These are phyloP conservation scores for Euptelea pleiosperma DNA, from an alignment of 164 flowering plant species.

Conservation along the genomic window DNA sequence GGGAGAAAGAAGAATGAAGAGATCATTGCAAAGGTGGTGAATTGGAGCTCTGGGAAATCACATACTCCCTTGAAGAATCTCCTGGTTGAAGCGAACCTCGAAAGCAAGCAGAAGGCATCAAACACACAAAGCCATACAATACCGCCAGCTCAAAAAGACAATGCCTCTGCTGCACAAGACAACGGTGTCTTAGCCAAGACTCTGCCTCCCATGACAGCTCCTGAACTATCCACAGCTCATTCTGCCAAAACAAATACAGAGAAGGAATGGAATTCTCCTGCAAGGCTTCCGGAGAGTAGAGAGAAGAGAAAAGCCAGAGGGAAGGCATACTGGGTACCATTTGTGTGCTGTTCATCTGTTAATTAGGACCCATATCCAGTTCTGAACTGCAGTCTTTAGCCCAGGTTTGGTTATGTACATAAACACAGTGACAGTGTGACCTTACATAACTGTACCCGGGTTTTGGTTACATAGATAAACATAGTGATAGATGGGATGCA, in stretches of 20 bases:
- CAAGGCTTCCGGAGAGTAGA: conserved; percentile 50
- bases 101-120: conserved; percentile 32
- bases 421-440: too few relatives aligned
- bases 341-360: conserved; percentile 79
- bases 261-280: conserved; percentile 71
- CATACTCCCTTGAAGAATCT: conserved; percentile 61
- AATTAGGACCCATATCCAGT: conserved; percentile 22
- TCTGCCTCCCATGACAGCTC: conserved; percentile 21
- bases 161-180: conserved; percentile 10
- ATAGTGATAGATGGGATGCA: too few relatives aligned
- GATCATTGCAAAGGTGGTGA: conserved; percentile 59
- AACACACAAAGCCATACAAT: conserved; percentile 17
- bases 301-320: conserved; percentile 62
- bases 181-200: conserved; percentile 16
- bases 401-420: too few relatives aligned
- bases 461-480: too few relatives aligned
- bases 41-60: conserved; percentile 57
- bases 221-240: conserved; percentile 18
- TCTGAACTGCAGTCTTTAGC: neutral
- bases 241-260: conserved; percentile 20
- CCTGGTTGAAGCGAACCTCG: conserved; percentile 46
- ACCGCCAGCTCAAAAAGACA: conserved; percentile 19
- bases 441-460: too few relatives aligned
- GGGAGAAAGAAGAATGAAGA: conserved; percentile 79
- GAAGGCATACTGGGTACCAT: conserved; percentile 59